A percentile compares a stretch with the other conserved stretches of the same genome.
phyloP scores from a whole-genome alignment of 495 filamentous ascomycete species.

The Aspergillus funiculosus region DNA sequence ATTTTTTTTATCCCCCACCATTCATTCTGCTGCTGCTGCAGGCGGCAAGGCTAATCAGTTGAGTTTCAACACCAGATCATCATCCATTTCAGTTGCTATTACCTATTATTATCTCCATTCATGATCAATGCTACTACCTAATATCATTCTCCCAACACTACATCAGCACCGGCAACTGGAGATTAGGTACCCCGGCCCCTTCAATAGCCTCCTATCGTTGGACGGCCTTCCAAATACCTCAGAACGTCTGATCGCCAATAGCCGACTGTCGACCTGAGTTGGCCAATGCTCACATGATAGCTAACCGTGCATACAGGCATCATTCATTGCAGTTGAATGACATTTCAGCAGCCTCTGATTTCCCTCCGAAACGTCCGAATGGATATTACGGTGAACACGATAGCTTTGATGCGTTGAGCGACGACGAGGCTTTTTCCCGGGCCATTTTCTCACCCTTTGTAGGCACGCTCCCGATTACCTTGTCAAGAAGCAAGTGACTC shows the following conservation, averaged over 20 bases:
- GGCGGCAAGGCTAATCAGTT: neutral
- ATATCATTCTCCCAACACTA: slow-evolving; percentile 12
- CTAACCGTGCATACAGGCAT: slow-evolving; percentile 10
- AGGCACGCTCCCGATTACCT: too few species aligned
- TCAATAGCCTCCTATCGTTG: slow-evolving; percentile 1
- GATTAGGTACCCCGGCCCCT: neutral
- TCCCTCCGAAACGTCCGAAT: slow-evolving; percentile 39
- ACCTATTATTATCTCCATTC: neutral
- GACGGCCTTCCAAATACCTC: slow-evolving; percentile 5
- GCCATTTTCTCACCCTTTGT: too few species aligned
- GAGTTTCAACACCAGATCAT: neutral
- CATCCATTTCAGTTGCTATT: neutral
- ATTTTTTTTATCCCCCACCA: slow-evolving; percentile 4
- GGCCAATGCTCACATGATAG: slow-evolving; percentile 21
- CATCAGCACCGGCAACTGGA: slow-evolving; percentile 10
- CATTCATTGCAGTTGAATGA: slow-evolving; percentile 18
- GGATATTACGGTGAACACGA: slow-evolving; percentile 34
- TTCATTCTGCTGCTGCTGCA: slow-evolving; percentile 7
- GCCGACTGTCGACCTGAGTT: slow-evolving; percentile 6
- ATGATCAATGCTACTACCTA: slow-evolving; percentile 6
- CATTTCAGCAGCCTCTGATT: slow-evolving; percentile 12
- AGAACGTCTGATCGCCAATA: slow-evolving; percentile 8
- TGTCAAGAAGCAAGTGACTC: too few species aligned
- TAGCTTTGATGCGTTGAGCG: slow-evolving; percentile 13
- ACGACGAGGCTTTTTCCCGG: too few species aligned